Conservation (phyloP, 129 eudicot genomes). For the Flaveria trinervia region DNA sequence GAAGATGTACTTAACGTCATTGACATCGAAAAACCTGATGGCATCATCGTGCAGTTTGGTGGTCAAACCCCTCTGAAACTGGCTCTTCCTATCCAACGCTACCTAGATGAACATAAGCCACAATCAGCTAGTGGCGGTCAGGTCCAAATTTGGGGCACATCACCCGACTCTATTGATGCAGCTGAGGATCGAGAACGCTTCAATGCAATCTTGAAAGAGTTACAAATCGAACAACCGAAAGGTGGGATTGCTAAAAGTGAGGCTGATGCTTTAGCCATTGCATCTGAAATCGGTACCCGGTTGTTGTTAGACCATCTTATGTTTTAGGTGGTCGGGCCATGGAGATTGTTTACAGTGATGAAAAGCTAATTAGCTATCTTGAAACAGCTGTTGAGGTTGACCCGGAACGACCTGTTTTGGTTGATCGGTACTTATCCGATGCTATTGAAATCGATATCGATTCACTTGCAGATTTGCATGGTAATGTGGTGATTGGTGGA, state of each 20-base stretch:
- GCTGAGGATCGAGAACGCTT: constrained; percentile 97
- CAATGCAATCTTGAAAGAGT: constrained; percentile 78
- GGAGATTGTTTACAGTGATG: constrained; percentile 96
- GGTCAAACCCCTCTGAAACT: constrained; percentile 96
- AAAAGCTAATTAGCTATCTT: constrained; percentile 66
- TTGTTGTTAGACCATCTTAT: constrained; percentile 93
- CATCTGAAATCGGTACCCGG: constrained; percentile 86
- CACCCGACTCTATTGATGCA: constrained; percentile 97
- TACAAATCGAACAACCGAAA: constrained; percentile 85
- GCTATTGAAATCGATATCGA: constrained; percentile 93
- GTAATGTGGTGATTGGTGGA: constrained; percentile 96
- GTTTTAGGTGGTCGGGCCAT: constrained; percentile 96
- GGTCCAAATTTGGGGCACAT: constrained; percentile 95
- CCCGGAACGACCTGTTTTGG: constrained; percentile 87
- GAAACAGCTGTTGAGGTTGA: constrained; percentile 92
- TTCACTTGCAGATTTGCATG: constrained; percentile 78
- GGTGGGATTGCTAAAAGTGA: constrained; percentile 98
- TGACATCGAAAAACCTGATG: constrained; percentile 94
- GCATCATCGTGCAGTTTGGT: constrained; percentile 96
- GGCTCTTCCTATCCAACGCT: constrained; percentile 78
- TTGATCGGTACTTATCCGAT: constrained; percentile 77
- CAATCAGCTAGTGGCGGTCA: constrained; percentile 60
- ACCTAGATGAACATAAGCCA: constrained; percentile 70
- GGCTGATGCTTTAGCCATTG: constrained; percentile 83
- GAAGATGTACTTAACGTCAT: constrained; percentile 91